phyloP scores from a whole-genome alignment of 352 stramenopile genomes.

The Stramenopiles sp. region DNA sequence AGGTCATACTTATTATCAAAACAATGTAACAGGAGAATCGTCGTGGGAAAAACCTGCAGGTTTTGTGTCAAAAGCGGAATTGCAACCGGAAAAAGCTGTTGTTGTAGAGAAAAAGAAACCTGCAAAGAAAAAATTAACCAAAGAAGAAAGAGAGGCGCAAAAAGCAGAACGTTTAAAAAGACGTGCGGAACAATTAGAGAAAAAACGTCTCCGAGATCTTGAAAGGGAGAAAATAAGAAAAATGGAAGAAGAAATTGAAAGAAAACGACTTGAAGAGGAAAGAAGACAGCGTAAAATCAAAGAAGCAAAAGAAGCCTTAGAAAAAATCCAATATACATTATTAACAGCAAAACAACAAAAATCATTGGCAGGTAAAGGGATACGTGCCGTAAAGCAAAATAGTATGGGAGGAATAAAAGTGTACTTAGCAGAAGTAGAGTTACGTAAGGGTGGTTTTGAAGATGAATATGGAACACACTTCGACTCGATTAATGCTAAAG shows the following conservation, averaged over 20 bases:
- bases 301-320: background rate
- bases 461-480: background rate
- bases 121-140: background rate
- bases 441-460: constrained; percentile 5
- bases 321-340: background rate
- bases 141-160: constrained; percentile 1
- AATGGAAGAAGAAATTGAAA: constrained; percentile 8
- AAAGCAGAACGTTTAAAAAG: background rate
- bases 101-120: background rate
- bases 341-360: constrained; percentile 2
- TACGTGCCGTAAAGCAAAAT: background rate
- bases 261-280: background rate
- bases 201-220: background rate
- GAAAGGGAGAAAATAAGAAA: background rate
- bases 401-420: background rate
- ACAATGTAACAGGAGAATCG: background rate
- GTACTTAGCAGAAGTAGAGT: background rate
- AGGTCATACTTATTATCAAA: background rate
- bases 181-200: background rate
- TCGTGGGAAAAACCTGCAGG: background rate
- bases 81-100: background rate
- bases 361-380: background rate
- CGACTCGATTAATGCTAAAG: constrained; percentile 5
- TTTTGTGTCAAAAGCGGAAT: background rate
- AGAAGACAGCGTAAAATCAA: background rate